phyloP scores from a whole-genome alignment of 163 green algal species.

The Volvox carteri region DNA sequence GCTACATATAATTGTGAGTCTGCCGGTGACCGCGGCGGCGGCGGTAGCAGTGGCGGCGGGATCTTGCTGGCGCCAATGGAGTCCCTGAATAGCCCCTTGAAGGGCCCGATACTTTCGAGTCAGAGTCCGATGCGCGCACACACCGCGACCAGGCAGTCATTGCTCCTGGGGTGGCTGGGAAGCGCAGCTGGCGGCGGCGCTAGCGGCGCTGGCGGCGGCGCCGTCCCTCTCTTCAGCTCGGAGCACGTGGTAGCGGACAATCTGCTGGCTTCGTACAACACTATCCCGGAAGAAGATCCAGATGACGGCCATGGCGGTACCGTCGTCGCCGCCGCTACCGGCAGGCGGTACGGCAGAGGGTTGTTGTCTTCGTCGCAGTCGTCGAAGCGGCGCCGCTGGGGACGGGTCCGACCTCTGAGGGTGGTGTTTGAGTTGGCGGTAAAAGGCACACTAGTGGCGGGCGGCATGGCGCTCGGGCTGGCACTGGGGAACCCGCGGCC shows the following conservation, averaged over 20 bases:
- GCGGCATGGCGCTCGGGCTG: constrained; percentile 28
- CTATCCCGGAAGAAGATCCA: constrained; percentile 1
- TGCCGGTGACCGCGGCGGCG: too few relatives aligned
- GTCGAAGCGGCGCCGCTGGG: not conserved
- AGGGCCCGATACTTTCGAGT: too few relatives aligned
- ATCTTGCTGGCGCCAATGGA: not conserved
- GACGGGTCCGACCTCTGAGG: not conserved
- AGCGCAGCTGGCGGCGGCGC: not conserved
- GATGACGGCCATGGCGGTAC: not conserved
- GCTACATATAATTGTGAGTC: too few relatives aligned
- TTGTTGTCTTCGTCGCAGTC: not conserved
- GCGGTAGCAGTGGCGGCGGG: not conserved
- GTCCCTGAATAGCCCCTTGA: not conserved
- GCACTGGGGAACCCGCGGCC: constrained; percentile 28
- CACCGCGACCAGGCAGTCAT: not conserved
- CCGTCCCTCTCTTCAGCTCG: not conserved
- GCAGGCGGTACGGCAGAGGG: not conserved
- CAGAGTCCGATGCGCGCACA: not conserved
- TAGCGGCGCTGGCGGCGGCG: not conserved
- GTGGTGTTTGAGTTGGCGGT: constrained; percentile 16
- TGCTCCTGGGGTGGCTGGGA: not conserved
- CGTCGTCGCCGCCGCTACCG: not conserved
- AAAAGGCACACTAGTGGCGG: constrained; percentile 33
- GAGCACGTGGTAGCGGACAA: not conserved
- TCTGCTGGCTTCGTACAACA: constrained; percentile 15